Evolutionary conservation across 2,329 filamentous ascomycete species (phyloP).

Genomic region (Colletotrichum sidae): DNA sequence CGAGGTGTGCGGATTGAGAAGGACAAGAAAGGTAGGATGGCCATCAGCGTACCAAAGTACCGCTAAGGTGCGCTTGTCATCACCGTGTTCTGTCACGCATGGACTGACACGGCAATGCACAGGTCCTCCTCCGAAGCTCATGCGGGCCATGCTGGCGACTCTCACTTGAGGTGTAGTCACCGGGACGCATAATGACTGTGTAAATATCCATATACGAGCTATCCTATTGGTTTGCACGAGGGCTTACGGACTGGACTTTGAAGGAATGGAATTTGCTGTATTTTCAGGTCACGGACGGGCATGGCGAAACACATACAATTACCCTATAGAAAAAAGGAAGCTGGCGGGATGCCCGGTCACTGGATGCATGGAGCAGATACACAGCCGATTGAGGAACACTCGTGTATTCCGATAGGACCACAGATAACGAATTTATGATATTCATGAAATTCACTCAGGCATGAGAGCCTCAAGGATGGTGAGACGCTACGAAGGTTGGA

Average conservation of each 20-base stretch:
- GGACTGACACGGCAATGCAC: conserved; percentile 43
- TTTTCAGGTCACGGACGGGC: not conserved
- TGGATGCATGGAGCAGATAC: not conserved
- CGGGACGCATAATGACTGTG: not conserved
- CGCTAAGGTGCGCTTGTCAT: conserved; percentile 64
- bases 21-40: conserved; percentile 96
- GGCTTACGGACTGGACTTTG: conserved; percentile 9
- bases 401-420: not conserved
- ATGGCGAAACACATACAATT: conserved; percentile 24
- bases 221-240: not conserved
- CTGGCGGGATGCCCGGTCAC: too few relatives aligned
- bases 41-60: conserved; percentile 82
- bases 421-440: conserved; percentile 20
- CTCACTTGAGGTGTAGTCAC: conserved; percentile 63
- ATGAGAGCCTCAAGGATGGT: too few relatives aligned
- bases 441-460: too few relatives aligned
- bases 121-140: conserved; percentile 73
- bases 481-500: too few relatives aligned
- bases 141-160: conserved; percentile 78
- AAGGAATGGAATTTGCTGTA: conserved; percentile 20
- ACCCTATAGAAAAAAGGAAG: conserved; percentile 34
- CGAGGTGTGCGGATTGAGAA: conserved; percentile 79
- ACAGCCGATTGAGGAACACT: not conserved
- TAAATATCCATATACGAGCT: conserved; percentile 14
- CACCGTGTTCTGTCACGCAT: conserved; percentile 6